These are phyloP conservation scores for Angomonas ambiguus DNA, from an alignment of 208 protist species.

Conservation along the genomic window DNA sequence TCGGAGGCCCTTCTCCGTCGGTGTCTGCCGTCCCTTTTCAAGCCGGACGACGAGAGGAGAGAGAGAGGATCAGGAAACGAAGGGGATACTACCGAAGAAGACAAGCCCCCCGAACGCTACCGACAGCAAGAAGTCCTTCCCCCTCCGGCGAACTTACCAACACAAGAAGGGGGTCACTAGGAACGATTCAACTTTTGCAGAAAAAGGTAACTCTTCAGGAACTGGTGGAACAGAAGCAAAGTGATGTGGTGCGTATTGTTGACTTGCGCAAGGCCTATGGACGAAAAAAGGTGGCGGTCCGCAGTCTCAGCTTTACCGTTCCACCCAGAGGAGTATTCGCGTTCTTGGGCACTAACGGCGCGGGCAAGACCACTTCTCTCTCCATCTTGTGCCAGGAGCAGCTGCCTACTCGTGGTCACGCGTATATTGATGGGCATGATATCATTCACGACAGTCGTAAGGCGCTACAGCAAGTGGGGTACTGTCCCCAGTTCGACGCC, in stretches of 20 bases:
- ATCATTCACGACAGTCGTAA: constrained; percentile 37
- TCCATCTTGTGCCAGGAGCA: constrained; percentile 80
- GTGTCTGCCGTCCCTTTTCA: too few species aligned
- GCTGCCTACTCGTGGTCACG: constrained; percentile 56
- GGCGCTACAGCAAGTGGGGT: constrained; percentile 57
- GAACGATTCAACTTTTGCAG: neutral
- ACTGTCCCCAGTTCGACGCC: constrained; percentile 96
- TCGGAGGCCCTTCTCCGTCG: too few species aligned
- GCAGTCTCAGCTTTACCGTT: constrained; percentile 68
- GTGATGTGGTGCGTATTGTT: constrained; percentile 47
- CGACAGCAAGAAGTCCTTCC: too few species aligned
- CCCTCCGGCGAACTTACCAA: neutral
- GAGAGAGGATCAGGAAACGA: neutral
- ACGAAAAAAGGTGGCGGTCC: constrained; percentile 63
- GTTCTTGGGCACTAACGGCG: constrained; percentile 88
- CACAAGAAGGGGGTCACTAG: neutral
- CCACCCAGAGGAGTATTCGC: constrained; percentile 76
- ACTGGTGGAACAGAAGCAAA: constrained; percentile 1
- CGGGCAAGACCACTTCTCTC: constrained; percentile 87
- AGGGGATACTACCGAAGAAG: neutral
- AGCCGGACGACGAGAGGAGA: too few species aligned
- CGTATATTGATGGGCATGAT: constrained; percentile 48
- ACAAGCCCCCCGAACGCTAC: too few species aligned
- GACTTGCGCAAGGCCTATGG: constrained; percentile 62
- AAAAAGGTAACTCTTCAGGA: neutral